phyloP scores from a whole-genome alignment of 495 filamentous ascomycete species.

The Hypoxylon lienhwacheense region DNA sequence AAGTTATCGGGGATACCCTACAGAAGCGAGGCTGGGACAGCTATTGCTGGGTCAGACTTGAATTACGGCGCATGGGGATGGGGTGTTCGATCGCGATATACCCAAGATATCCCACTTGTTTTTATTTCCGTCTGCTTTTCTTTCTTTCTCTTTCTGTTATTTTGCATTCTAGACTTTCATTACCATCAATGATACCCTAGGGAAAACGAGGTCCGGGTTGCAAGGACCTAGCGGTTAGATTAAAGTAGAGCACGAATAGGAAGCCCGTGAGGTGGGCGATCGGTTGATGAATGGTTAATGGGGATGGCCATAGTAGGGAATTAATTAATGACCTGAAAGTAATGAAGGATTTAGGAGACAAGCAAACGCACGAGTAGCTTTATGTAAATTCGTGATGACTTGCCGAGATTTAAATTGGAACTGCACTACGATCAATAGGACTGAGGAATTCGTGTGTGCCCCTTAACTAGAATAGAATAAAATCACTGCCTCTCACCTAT shows the following conservation, averaged over 20 bases:
- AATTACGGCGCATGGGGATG: slow-evolving; percentile 25
- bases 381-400: too few species aligned
- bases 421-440: too few species aligned
- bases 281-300: neutral
- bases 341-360: too few species aligned
- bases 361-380: too few species aligned
- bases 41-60: slow-evolving; percentile 8
- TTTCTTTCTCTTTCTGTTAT: slow-evolving; percentile 6
- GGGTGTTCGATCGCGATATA: slow-evolving; percentile 29
- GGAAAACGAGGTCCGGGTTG: slow-evolving; percentile 24
- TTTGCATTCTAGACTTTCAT: slow-evolving; percentile 35
- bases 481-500: too few species aligned
- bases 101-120: slow-evolving; percentile 23
- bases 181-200: slow-evolving; percentile 35
- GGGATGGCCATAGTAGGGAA: neutral
- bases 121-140: too few species aligned
- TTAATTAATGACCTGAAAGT: too few species aligned
- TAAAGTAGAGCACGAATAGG: neutral
- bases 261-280: neutral
- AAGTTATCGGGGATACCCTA: neutral
- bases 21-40: neutral
- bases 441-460: too few species aligned
- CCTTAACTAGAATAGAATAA: too few species aligned
- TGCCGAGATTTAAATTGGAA: too few species aligned
- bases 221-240: slow-evolving; percentile 7